Evolutionary conservation across 2,329 filamentous ascomycete species (phyloP).

Genomic region (Venturia pyrina): DNA sequence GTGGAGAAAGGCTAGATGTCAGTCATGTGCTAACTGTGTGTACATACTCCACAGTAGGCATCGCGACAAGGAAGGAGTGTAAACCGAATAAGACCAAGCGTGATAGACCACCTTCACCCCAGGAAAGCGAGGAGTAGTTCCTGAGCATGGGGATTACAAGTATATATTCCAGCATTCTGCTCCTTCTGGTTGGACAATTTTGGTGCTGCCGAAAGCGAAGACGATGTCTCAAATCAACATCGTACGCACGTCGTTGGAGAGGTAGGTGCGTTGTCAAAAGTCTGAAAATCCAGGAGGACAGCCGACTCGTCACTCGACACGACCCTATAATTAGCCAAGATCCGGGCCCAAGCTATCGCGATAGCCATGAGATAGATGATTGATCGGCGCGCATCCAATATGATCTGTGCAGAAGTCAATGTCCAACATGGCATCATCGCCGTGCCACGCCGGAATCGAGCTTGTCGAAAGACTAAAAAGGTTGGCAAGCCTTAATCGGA

Average conservation of each 20-base stretch:
- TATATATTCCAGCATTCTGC: not conserved
- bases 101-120: not conserved
- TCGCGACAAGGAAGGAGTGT: not conserved
- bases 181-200: not conserved
- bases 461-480: not conserved
- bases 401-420: not conserved
- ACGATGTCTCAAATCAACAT: not conserved
- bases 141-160: not conserved
- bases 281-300: not conserved
- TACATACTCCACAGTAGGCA: not conserved
- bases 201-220: not conserved
- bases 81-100: not conserved
- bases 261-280: not conserved
- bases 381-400: not conserved
- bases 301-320: not conserved
- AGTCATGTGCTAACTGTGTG: conserved; percentile 3
- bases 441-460: not conserved
- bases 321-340: not conserved
- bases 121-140: not conserved
- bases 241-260: not conserved
- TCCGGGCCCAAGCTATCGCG: not conserved
- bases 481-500: not conserved
- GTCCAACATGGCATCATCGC: not conserved
- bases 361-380: not conserved
- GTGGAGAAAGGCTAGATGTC: not conserved